Percentiles rank a stretch among this genome's conserved stretches.
Conservation (phyloP, 129 eudicot genomes). For the Rutidosis leptorrhynchoides region DNA sequence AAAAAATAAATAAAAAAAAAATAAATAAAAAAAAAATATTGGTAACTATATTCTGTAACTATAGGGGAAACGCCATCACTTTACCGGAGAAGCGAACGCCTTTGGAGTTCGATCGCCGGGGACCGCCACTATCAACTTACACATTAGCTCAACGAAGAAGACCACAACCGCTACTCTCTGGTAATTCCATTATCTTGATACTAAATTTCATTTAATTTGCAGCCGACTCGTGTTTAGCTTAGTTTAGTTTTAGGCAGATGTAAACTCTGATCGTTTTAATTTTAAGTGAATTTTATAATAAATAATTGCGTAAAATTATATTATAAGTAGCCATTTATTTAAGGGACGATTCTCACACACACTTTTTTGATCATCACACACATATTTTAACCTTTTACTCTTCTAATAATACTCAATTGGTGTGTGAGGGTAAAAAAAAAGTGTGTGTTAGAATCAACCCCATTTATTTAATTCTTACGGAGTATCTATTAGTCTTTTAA, state of each 20-base stretch:
- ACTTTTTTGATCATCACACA: too few relatives aligned
- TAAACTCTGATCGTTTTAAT: background rate
- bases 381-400: too few relatives aligned
- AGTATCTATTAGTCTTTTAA: background rate
- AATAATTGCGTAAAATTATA: background rate
- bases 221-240: background rate
- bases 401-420: too few relatives aligned
- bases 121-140: background rate
- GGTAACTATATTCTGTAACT: background rate
- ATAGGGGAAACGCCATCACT: too few relatives aligned
- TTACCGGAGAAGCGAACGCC: conserved; percentile 4
- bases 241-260: background rate
- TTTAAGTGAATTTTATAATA: background rate
- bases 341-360: too few relatives aligned
- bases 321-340: background rate
- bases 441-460: too few relatives aligned
- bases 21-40: too few relatives aligned
- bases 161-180: background rate
- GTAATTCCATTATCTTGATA: background rate
- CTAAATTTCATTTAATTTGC: background rate
- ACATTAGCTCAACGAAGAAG: background rate
- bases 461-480: too few relatives aligned
- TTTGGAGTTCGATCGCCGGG: background rate
- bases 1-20: too few relatives aligned
- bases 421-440: too few relatives aligned